Evolutionary conservation across 495 filamentous ascomycete genomes (phyloP).

Genomic region (Xylaria nigripes): DNA sequence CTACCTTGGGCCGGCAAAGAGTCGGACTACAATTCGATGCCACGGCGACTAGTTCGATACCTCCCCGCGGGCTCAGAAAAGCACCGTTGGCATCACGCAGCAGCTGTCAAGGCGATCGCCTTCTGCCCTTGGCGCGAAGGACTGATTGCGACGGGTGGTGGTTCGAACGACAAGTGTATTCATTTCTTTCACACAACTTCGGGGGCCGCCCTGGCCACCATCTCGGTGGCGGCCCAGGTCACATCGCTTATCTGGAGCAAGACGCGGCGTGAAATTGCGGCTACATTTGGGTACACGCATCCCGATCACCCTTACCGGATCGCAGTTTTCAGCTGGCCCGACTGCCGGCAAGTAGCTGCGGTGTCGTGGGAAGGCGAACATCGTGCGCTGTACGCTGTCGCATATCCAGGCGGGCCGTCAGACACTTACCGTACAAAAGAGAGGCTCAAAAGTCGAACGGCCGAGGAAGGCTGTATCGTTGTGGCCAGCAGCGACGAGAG

Average conservation of each 20-base stretch:
- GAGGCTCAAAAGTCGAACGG: constrained; percentile 41
- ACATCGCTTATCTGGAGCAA: constrained; percentile 89
- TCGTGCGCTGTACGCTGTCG: constrained; percentile 65
- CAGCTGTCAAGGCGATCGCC: constrained; percentile 93
- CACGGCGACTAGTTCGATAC: constrained; percentile 15
- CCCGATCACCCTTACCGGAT: constrained; percentile 87
- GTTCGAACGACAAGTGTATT: constrained; percentile 87
- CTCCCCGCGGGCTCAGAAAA: constrained; percentile 49
- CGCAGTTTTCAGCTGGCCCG: constrained; percentile 93
- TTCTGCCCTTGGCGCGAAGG: constrained; percentile 93
- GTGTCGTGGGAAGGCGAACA: constrained; percentile 85
- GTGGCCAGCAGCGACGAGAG: constrained; percentile 90
- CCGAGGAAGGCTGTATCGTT: constrained; percentile 86
- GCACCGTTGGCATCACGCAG: constrained; percentile 68
- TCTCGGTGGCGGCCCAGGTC: constrained; percentile 88
- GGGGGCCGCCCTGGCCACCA: constrained; percentile 78
- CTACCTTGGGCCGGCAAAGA: background rate
- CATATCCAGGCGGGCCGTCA: constrained; percentile 55
- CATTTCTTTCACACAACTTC: constrained; percentile 90
- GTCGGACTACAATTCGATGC: constrained; percentile 9
- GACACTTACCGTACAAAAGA: constrained; percentile 26
- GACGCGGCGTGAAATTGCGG: constrained; percentile 76
- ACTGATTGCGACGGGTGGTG: constrained; percentile 84
- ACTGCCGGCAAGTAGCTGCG: constrained; percentile 77
- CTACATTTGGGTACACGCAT: constrained; percentile 92